A percentile compares a stretch with the other conserved stretches of the same genome.
Evolutionary conservation across 2,329 filamentous ascomycete species (phyloP).

Genomic region (Beauveria rudraprayagi): DNA sequence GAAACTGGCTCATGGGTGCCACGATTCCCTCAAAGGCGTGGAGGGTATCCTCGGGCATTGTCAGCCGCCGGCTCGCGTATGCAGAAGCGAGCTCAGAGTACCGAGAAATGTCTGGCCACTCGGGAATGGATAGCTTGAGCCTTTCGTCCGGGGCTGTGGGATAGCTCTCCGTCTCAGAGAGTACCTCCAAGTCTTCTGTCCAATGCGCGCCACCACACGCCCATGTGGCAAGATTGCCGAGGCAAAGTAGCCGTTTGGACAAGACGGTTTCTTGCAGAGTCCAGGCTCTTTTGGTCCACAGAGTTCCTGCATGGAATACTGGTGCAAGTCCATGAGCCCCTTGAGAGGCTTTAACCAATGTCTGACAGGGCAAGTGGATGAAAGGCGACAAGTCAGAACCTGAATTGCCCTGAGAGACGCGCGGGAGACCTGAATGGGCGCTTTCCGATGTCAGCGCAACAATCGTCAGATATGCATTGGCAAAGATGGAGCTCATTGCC

Average conservation of each 20-base stretch:
- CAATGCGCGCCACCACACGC: slow-evolving; percentile 8
- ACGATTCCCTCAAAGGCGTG: slow-evolving; percentile 10
- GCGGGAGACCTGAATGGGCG: background rate
- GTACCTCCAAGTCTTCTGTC: slow-evolving; percentile 7
- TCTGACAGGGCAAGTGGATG: slow-evolving; percentile 1
- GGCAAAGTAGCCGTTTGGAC: slow-evolving; percentile 5
- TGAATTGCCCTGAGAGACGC: background rate
- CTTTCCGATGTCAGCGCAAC: slow-evolving; percentile 1
- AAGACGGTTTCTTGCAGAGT: slow-evolving; percentile 11
- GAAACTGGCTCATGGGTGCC: slow-evolving; percentile 8
- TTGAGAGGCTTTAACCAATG: background rate
- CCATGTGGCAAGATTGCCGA: slow-evolving; percentile 5
- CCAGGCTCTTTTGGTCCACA: slow-evolving; percentile 8
- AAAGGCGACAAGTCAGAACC: background rate
- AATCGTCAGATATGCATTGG: slow-evolving; percentile 8
- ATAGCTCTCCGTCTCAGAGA: background rate
- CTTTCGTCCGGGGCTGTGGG: background rate
- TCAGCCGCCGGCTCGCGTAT: slow-evolving; percentile 6
- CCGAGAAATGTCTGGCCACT: slow-evolving; percentile 1
- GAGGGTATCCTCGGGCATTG: slow-evolving; percentile 4
- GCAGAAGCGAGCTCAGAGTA: slow-evolving; percentile 1
- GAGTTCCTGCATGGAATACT: background rate
- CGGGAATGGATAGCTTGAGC: background rate
- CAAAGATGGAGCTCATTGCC: slow-evolving; percentile 8
- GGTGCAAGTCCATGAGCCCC: background rate